Evolutionary conservation across 179 eudicot species (phyloP).

Genomic region (Pouteria campechiana): DNA sequence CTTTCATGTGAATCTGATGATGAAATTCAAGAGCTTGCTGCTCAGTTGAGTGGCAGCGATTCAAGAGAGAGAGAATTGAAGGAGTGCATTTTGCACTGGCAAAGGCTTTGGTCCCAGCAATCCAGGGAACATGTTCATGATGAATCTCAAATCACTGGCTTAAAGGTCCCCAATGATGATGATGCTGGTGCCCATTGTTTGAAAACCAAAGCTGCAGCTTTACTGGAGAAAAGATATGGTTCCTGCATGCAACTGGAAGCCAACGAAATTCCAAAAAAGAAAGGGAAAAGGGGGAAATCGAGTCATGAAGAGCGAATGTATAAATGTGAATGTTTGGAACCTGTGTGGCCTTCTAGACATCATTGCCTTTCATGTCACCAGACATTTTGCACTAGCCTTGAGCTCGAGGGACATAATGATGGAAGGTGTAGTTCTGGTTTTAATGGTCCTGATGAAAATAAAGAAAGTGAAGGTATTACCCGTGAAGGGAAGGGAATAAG

Average conservation of each 20-base stretch:
- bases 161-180: slow-evolving; percentile 4
- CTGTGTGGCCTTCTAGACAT: slow-evolving; percentile 48
- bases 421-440: slow-evolving; percentile 24
- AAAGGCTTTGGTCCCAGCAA: slow-evolving; percentile 21
- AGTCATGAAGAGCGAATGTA: slow-evolving; percentile 20
- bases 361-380: slow-evolving; percentile 71
- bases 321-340: slow-evolving; percentile 78
- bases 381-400: slow-evolving; percentile 33
- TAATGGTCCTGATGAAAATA: slow-evolving; percentile 15
- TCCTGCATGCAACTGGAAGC: slow-evolving; percentile 23
- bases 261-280: slow-evolving; percentile 23
- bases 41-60: slow-evolving; percentile 49
- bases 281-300: slow-evolving; percentile 13
- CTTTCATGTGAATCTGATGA: slow-evolving; percentile 42
- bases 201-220: slow-evolving; percentile 39
- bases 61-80: slow-evolving; percentile 60
- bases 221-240: slow-evolving; percentile 56
- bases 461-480: slow-evolving; percentile 15
- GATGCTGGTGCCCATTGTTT: slow-evolving; percentile 14
- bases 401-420: slow-evolving; percentile 32
- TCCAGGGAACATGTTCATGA: slow-evolving; percentile 18
- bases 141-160: slow-evolving; percentile 6
- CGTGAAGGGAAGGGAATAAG: slow-evolving; percentile 11
- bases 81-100: slow-evolving; percentile 64
- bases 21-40: slow-evolving; percentile 43